Conservation (phyloP, 352 stramenopile species). For the Globisporangium parvum region DNA sequence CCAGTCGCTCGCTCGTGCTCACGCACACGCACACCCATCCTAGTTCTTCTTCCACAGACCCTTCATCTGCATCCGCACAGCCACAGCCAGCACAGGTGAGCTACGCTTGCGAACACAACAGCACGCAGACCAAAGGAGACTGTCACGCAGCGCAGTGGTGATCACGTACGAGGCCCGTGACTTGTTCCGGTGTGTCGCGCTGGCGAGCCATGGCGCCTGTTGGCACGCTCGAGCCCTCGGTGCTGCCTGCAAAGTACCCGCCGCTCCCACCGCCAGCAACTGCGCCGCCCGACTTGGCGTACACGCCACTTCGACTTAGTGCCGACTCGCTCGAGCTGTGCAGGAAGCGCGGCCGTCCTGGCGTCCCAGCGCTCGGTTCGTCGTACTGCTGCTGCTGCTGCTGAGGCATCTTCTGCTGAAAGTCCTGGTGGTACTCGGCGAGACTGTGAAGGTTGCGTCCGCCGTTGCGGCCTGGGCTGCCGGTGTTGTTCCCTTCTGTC, state of each 20-base stretch:
- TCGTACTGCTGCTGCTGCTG: slow-evolving; percentile 11
- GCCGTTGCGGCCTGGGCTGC: slow-evolving; percentile 30
- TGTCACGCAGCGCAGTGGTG: neutral
- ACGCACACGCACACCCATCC: neutral
- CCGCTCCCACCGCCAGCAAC: neutral
- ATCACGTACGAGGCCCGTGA: slow-evolving; percentile 37
- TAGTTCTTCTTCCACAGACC: slow-evolving; percentile 85
- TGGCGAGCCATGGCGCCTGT: slow-evolving; percentile 21
- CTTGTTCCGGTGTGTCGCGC: slow-evolving; percentile 35
- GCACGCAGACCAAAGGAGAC: neutral
- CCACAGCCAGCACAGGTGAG: neutral
- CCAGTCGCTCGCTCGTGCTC: too few relatives aligned
- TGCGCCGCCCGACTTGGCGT: slow-evolving; percentile 6
- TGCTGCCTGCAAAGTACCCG: slow-evolving; percentile 23
- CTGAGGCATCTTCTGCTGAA: slow-evolving; percentile 16
- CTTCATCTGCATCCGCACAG: slow-evolving; percentile 46
- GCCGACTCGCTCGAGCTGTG: slow-evolving; percentile 13
- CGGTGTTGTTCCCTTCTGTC: slow-evolving; percentile 28
- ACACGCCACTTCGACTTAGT: slow-evolving; percentile 10
- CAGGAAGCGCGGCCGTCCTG: slow-evolving; percentile 4
- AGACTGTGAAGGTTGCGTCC: slow-evolving; percentile 18
- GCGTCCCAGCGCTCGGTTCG: neutral
- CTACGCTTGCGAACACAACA: too few relatives aligned
- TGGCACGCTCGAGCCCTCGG: slow-evolving; percentile 22
- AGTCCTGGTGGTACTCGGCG: slow-evolving; percentile 38